Percentiles rank a stretch among this genome's conserved stretches.
Conservation (phyloP, 495 filamentous ascomycete species). For the Xylaria acuta region DNA sequence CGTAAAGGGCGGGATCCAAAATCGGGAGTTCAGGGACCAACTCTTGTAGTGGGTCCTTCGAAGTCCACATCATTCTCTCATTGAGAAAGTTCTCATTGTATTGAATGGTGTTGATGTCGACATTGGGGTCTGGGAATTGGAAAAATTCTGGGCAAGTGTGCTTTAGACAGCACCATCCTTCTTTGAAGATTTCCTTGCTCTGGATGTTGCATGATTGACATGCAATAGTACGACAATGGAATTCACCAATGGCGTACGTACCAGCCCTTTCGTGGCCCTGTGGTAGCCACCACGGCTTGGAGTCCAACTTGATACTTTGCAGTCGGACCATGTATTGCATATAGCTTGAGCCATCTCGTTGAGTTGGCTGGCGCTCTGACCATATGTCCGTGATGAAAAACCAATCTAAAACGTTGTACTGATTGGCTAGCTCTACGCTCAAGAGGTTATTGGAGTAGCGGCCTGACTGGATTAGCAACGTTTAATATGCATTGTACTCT, state of each 20-base stretch:
- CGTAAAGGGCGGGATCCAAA: conserved; percentile 26
- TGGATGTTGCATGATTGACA: conserved; percentile 36
- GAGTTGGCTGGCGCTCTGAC: conserved; percentile 59
- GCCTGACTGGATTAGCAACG: conserved; percentile 31
- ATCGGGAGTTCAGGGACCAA: conserved; percentile 45
- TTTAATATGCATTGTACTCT: background rate
- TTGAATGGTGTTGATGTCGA: conserved; percentile 45
- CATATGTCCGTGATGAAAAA: conserved; percentile 78
- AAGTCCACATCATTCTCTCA: conserved; percentile 39
- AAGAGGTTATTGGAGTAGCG: conserved; percentile 60
- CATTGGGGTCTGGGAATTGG: conserved; percentile 42
- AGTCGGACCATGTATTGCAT: conserved; percentile 66
- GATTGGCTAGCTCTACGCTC: conserved; percentile 62
- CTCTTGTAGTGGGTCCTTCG: conserved; percentile 36
- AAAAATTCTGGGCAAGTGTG: conserved; percentile 65
- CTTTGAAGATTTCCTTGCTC: conserved; percentile 49
- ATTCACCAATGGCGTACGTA: conserved; percentile 27
- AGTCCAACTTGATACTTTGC: conserved; percentile 67
- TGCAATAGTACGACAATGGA: conserved; percentile 20
- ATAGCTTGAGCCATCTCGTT: conserved; percentile 34
- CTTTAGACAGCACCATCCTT: conserved; percentile 76
- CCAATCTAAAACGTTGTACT: conserved; percentile 74
- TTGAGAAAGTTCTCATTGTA: conserved; percentile 67
- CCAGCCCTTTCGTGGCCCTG: conserved; percentile 19
- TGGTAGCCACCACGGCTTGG: conserved; percentile 74